Percentiles rank a stretch among this genome's conserved stretches.
phyloP scores from a whole-genome alignment of 257 asterid genomes.

The Sherardia arvensis region DNA sequence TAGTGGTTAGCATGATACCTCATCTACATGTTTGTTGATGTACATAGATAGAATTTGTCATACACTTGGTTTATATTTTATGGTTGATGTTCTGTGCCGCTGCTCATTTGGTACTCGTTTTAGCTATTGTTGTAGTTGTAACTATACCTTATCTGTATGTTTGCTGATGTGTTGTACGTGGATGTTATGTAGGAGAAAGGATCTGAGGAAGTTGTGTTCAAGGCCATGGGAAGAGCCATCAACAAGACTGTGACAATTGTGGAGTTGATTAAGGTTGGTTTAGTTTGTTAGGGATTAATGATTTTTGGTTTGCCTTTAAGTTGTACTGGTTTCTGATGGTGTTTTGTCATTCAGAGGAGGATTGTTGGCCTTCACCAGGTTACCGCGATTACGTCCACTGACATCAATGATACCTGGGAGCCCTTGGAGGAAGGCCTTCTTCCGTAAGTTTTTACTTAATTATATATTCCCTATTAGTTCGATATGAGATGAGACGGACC shows the following conservation, averaged over 20 bases:
- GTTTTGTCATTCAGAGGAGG: constrained; percentile 51
- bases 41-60: too few relatives aligned
- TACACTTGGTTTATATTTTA: neutral
- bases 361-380: constrained; percentile 94
- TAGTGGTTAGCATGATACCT: neutral
- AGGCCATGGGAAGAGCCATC: constrained; percentile 79
- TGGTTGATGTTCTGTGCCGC: too few relatives aligned
- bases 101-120: neutral
- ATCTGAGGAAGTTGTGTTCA: constrained; percentile 49
- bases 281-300: neutral
- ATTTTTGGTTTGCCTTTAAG: neutral
- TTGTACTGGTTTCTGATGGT: constrained; percentile 11
- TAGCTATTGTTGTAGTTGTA: neutral
- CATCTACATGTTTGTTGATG: neutral
- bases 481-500: neutral
- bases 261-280: constrained; percentile 50
- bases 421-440: constrained; percentile 98
- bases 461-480: neutral
- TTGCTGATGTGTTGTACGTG: neutral
- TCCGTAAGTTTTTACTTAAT: constrained; percentile 37
- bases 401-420: constrained; percentile 94
- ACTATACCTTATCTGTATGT: neutral
- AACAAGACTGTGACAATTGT: constrained; percentile 59
- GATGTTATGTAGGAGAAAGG: constrained; percentile 41
- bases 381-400: constrained; percentile 73